These are phyloP conservation scores for Saprolegnia parasitica DNA, from an alignment of 352 stramenopile genomes.

Conservation along the genomic window DNA sequence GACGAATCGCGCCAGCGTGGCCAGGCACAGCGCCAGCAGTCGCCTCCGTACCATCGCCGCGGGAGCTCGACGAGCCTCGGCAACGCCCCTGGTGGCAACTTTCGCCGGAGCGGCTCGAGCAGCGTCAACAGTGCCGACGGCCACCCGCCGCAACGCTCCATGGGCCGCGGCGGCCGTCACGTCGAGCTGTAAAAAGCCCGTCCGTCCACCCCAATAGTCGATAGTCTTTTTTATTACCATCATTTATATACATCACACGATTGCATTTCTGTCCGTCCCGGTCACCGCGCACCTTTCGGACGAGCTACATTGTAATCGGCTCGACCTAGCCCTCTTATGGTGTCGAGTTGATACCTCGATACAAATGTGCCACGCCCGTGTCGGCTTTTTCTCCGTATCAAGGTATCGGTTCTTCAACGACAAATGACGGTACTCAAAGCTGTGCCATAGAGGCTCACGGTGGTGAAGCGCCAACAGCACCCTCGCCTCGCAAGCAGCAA, in stretches of 20 bases:
- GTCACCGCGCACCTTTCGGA: no score
- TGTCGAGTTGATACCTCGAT: no score
- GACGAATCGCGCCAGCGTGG: background rate
- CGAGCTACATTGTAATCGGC: no score
- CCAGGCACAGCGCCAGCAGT: background rate
- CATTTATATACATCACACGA: constrained; percentile 1
- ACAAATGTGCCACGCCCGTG: no score
- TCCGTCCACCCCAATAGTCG: no score
- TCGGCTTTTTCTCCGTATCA: no score
- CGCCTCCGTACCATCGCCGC: constrained; percentile 1
- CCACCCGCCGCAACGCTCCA: background rate
- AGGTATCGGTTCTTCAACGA: no score
- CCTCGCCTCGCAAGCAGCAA: no score
- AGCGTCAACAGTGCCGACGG: constrained; percentile 2
- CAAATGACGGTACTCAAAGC: no score
- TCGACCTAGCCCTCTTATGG: no score
- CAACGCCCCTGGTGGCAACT: background rate
- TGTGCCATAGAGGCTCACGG: no score
- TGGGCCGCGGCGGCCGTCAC: constrained; percentile 7
- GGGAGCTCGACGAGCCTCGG: constrained; percentile 10
- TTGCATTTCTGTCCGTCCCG: background rate
- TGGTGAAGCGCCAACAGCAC: no score
- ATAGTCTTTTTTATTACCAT: constrained; percentile 10
- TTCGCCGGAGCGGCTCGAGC: background rate
- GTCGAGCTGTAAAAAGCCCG: background rate